A percentile compares a stretch with the other conserved stretches of the same genome.
These are phyloP conservation scores for Malus hybrid DNA, from an alignment of 331 rosid genomes.

Conservation along the genomic window DNA sequence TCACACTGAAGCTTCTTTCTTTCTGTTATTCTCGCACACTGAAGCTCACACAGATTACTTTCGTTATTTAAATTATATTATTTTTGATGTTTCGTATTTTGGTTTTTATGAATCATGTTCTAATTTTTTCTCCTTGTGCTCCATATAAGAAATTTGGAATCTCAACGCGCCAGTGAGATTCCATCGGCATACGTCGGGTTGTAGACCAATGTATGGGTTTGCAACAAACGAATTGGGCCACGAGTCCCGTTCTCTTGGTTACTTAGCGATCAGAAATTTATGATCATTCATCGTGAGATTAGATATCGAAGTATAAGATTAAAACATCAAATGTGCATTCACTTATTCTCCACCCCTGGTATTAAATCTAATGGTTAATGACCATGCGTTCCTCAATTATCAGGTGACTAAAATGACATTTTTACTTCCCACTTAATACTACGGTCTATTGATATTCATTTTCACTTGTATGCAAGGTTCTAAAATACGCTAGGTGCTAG, in stretches of 20 bases:
- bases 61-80: neutral
- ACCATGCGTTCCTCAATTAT: too few relatives aligned
- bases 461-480: too few relatives aligned
- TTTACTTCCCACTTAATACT: too few relatives aligned
- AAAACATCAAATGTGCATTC: too few relatives aligned
- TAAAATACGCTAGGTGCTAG: too few relatives aligned
- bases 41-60: neutral
- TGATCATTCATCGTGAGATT: too few relatives aligned
- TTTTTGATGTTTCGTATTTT: neutral
- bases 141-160: neutral
- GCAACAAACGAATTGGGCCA: neutral
- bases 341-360: neutral
- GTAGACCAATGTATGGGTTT: neutral
- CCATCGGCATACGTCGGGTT: neutral
- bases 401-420: too few relatives aligned
- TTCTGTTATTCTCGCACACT: neutral
- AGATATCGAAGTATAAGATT: too few relatives aligned
- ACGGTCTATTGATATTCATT: too few relatives aligned
- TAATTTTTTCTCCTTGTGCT: neutral
- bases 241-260: neutral
- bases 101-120: neutral
- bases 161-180: neutral
- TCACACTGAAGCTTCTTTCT: neutral
- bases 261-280: too few relatives aligned
- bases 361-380: too few relatives aligned